Evolutionary conservation across 2,329 filamentous ascomycete species (phyloP), one percentile per base, ranked within the genome.

Genomic region (Fusarium goolgardi): DNA sequence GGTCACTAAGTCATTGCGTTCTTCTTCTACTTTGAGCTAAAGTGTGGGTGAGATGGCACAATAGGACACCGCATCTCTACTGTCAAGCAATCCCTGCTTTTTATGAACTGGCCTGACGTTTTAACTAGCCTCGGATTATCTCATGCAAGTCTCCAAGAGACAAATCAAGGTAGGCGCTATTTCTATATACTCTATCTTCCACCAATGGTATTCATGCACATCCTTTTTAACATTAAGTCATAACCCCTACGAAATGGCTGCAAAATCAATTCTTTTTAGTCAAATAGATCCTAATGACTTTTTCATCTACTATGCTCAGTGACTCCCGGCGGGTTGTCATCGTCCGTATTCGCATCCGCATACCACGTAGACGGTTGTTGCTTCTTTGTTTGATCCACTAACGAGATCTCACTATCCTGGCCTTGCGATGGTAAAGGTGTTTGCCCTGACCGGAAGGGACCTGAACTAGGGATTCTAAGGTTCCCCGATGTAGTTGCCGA

Each of bases 391-490:
- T 54, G 55, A 12, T 45, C 53, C 18, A 70, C 69, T 8, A 71
- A 21, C 1, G 69, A 70, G 7, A 71, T 71, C 8, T 71, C 69
- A 32, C 69, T 71, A n/a, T 67, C 65, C 5, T 70, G 63, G 7
- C 60, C 53, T 4, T 29, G 41, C 1, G 62, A 67, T 6, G 62
- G 49, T 1, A 70, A 43, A 0, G 46, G 47, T 6, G 50, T 51
- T n/a, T 62, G 51, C 3, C 53, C 45, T 1, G 69, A 59, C 15
- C 59, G 56, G 23, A 65, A 60, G 1, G 18, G 49, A n/a, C 54
- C 58, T 0, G 60, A 57, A 25, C 27, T 40, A 3, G 69, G 66
- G 10, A 68, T 29, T 35, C 52, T 63, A 20, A 53, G 55, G 21
- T 68, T 70, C 2, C 49, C 41, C 20, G 63, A 55, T 16, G 59